Percentiles rank a stretch among this genome's conserved stretches.
Evolutionary conservation across 176 grass and related monocot genomes (phyloP).

Genomic region (Eleusine indica): DNA sequence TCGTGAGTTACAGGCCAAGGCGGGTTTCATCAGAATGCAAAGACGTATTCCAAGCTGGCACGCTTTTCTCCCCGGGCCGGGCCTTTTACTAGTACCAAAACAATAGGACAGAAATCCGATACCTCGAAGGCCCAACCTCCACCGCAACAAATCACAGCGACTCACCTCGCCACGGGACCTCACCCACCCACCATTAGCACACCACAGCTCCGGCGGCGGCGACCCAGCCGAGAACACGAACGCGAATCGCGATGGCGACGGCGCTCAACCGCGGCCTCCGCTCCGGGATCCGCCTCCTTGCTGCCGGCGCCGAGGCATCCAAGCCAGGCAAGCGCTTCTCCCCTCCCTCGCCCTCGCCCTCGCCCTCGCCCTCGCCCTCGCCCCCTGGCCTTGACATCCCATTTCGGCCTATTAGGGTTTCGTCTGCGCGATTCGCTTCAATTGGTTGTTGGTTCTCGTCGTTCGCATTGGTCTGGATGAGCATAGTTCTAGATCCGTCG

Average conservation of each 20-base stretch:
- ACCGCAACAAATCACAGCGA: conserved; percentile 12
- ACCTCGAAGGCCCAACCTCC: neutral
- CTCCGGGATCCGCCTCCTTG: conserved; percentile 62
- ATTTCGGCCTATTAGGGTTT: conserved; percentile 26
- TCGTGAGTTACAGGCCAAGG: neutral
- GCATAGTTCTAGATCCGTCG: conserved; percentile 21
- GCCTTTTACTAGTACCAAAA: neutral
- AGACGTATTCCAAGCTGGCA: neutral
- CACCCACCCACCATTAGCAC: conserved; percentile 12
- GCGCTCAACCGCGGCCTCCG: conserved; percentile 69
- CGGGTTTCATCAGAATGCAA: neutral
- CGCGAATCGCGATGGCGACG: conserved; percentile 41
- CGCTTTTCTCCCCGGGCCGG: neutral
- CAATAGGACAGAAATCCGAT: neutral
- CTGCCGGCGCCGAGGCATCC: conserved; percentile 55
- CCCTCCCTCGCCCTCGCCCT: neutral
- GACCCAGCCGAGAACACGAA: conserved; percentile 46
- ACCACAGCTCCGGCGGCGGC: conserved; percentile 43
- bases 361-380: neutral
- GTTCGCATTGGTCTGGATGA: conserved; percentile 6
- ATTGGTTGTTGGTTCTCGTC: neutral
- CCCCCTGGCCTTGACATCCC: neutral
- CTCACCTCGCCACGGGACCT: neutral
- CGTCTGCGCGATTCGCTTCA: neutral
- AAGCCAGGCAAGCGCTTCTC: conserved; percentile 57